These are phyloP conservation scores for Otatea glauca DNA, from an alignment of 176 grass and related monocot species.

Conservation along the genomic window DNA sequence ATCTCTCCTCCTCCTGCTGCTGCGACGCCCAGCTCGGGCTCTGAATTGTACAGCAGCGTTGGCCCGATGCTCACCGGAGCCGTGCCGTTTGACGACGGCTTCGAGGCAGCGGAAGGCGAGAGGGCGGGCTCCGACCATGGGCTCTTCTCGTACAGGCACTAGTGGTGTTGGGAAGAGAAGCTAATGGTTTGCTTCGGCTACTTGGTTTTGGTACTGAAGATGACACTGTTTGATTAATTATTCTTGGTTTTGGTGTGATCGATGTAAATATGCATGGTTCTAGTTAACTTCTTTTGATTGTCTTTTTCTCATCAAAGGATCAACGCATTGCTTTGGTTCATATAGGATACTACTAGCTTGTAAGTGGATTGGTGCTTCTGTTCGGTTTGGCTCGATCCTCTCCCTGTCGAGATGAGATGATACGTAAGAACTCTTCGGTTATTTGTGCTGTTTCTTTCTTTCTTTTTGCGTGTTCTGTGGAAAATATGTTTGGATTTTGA, in stretches of 20 bases:
- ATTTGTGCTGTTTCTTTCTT: background rate
- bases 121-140: background rate
- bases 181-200: conserved; percentile 12
- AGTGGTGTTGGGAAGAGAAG: background rate
- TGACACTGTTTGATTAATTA: too few relatives aligned
- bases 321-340: background rate
- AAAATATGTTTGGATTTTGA: background rate
- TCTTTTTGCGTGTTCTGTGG: too few relatives aligned
- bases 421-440: conserved; percentile 1
- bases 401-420: conserved; percentile 41
- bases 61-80: background rate
- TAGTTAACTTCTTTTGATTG: background rate
- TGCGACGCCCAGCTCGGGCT: background rate
- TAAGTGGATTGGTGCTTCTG: conserved; percentile 8
- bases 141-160: conserved; percentile 10
- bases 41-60: conserved; percentile 17
- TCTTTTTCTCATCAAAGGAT: background rate
- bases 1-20: background rate
- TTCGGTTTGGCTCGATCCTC: conserved; percentile 9
- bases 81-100: conserved; percentile 4
- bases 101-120: conserved; percentile 18
- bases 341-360: background rate
- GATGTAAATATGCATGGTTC: conserved; percentile 25
- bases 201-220: background rate
- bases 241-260: background rate